Evolutionary conservation across 768 basidiomycete genomes (phyloP), one percentile per base, ranked within the genome.

Genomic region (Mycena floridula): DNA sequence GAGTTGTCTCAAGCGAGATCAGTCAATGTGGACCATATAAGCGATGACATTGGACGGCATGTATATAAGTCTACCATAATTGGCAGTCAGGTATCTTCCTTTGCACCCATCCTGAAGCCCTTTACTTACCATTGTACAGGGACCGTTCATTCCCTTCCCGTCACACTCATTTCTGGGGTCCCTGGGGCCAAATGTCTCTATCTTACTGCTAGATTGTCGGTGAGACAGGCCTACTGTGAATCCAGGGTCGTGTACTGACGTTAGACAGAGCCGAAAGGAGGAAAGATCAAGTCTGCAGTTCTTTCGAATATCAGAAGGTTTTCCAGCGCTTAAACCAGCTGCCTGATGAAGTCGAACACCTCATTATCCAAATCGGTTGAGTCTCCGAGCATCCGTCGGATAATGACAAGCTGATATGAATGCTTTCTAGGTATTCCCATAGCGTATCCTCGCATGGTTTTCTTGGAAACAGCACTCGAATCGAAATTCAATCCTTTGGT

Each of bases 391-490:
- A 43, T 44, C 6, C 18, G 42, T 25, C 40, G 23, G 32, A 5
- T 47, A 15, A 20, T 26, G 8, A 15, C 40, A 43, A 46, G 12
- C 50, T 37, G 25, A 9, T 20, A 11, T 27, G 12, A 20, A 20
- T 7, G 15, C 27, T 32, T 42, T 30, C 12, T 43, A 83, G 82
- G 82, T 2, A 78, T 89, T 43, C 87, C 86, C 0, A 84, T 92
- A 49, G 90, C 90, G 4, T 98, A 98, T 59, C 95, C 95, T 24
- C 84, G 94, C 41, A 82, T 93, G 81, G 87, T 89, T 2, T 93
- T 95, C 60, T 65, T 96, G 50, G 95, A 89, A 61, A 68, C 65
- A 20, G 77, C 85, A 7, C 65, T 97, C 22, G 85, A 86, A 36
- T 82, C 79, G 24, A 92, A 85, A 62, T 70, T 85, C 40, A 97